Conservation (phyloP, 2,329 filamentous ascomycete genomes). For the Trichophyton verrucosum region DNA sequence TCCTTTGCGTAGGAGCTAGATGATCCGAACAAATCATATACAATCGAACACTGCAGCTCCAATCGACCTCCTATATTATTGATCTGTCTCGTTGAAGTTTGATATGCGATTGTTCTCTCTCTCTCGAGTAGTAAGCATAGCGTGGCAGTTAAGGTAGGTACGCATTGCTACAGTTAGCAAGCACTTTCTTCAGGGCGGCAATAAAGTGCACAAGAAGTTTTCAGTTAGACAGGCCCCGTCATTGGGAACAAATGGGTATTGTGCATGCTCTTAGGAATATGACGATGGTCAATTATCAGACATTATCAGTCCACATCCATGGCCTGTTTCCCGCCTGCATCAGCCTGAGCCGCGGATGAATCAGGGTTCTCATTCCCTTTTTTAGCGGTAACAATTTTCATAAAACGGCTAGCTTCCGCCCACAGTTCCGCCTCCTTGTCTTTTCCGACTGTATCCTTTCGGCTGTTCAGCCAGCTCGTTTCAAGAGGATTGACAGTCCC, state of each 20-base stretch:
- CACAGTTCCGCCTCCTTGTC: constrained; percentile 77
- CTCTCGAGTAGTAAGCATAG: too few species aligned
- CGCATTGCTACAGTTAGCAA: too few species aligned
- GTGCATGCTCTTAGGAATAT: neutral
- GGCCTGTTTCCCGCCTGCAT: constrained; percentile 14
- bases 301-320: constrained; percentile 30
- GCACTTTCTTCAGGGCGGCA: too few species aligned
- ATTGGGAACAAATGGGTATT: neutral
- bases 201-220: neutral
- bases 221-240: neutral
- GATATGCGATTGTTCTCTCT: too few species aligned
- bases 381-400: constrained; percentile 30
- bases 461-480: constrained; percentile 79
- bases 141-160: too few species aligned
- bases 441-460: constrained; percentile 66
- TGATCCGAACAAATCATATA: too few species aligned
- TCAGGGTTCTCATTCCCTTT: constrained; percentile 10
- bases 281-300: neutral
- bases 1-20: too few species aligned
- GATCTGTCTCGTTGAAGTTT: too few species aligned
- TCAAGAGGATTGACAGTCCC: constrained; percentile 52
- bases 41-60: too few species aligned
- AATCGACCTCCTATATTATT: too few species aligned
- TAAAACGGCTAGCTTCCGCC: constrained; percentile 46
- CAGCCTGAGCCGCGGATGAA: neutral